A percentile compares a stretch with the other conserved stretches of the same genome.
These are phyloP conservation scores for Tuber brumale DNA, from an alignment of 495 filamentous ascomycete genomes.

Conservation along the genomic window DNA sequence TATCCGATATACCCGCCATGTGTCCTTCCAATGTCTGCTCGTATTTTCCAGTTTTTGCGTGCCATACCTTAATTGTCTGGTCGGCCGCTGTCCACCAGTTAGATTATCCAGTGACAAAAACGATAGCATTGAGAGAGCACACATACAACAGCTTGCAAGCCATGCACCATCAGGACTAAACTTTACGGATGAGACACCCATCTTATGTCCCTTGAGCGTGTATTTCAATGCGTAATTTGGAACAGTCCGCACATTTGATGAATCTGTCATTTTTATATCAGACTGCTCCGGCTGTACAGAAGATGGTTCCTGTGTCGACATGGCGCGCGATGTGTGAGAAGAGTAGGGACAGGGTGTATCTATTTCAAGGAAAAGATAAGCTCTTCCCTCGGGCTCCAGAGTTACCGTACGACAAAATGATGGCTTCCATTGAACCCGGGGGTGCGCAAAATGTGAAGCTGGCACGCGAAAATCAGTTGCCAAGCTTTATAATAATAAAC, in stretches of 20 bases:
- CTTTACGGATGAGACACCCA: constrained; percentile 74
- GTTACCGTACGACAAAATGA: neutral
- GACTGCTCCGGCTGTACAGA: neutral
- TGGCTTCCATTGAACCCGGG: neutral
- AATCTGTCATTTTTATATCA: neutral
- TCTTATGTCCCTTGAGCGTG: constrained; percentile 66
- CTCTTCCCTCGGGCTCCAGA: neutral
- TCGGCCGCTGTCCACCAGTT: constrained; percentile 59
- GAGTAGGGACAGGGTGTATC: neutral
- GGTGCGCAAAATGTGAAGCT: neutral
- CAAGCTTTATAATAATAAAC: neutral
- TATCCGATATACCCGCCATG: constrained; percentile 79
- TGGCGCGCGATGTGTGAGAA: neutral
- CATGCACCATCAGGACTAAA: constrained; percentile 83
- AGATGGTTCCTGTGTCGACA: neutral
- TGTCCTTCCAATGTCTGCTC: constrained; percentile 88
- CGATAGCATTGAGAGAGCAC: neutral
- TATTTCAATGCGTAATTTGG: constrained; percentile 47
- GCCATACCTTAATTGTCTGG: constrained; percentile 83
- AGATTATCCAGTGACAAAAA: neutral
- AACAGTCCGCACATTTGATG: neutral
- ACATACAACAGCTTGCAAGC: constrained; percentile 78
- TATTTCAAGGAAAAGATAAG: neutral
- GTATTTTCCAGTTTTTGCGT: constrained; percentile 65
- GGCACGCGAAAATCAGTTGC: neutral